Evolutionary conservation across 78 protist genomes (phyloP).

Genomic region (Cavenderia fasciculata): DNA sequence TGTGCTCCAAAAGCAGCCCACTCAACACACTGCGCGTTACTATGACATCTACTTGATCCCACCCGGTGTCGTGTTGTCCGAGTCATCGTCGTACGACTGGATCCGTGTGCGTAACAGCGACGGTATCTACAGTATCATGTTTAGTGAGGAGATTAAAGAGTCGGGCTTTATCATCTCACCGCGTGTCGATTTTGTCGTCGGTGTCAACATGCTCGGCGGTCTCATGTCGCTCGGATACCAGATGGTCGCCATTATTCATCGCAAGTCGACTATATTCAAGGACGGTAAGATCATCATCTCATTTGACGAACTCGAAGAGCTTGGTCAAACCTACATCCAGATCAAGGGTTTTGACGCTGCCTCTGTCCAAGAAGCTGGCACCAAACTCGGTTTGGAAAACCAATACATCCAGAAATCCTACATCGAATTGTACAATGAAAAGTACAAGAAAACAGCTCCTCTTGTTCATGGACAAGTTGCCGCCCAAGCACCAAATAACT

Average conservation of each 20-base stretch:
- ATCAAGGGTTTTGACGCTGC: slow-evolving; percentile 69
- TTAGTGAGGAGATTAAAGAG: slow-evolving; percentile 76
- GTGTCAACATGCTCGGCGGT: slow-evolving; percentile 78
- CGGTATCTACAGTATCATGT: slow-evolving; percentile 74
- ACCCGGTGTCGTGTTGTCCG: slow-evolving; percentile 30
- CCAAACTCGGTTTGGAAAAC: slow-evolving; percentile 56
- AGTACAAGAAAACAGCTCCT: slow-evolving; percentile 17
- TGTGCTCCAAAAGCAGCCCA: slow-evolving; percentile 37
- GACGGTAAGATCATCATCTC: slow-evolving; percentile 74
- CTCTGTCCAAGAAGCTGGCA: slow-evolving; percentile 73
- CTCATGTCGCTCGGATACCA: slow-evolving; percentile 79
- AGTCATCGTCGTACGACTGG: slow-evolving; percentile 75
- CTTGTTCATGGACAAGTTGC: background rate
- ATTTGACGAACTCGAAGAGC: slow-evolving; percentile 59
- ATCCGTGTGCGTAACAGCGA: slow-evolving; percentile 76
- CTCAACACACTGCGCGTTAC: slow-evolving; percentile 60
- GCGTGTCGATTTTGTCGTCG: slow-evolving; percentile 67
- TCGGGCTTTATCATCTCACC: slow-evolving; percentile 65
- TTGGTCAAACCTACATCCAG: slow-evolving; percentile 74
- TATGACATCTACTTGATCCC: slow-evolving; percentile 82
- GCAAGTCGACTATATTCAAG: slow-evolving; percentile 69
- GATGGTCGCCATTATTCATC: slow-evolving; percentile 71
- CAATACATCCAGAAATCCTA: slow-evolving; percentile 66
- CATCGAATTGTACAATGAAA: slow-evolving; percentile 71
- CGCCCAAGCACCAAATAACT: background rate